Percentiles rank a stretch among this genome's conserved stretches.
Conservation (phyloP, 192 early-diverging fungal species). For the Geranomyces variabilis region DNA sequence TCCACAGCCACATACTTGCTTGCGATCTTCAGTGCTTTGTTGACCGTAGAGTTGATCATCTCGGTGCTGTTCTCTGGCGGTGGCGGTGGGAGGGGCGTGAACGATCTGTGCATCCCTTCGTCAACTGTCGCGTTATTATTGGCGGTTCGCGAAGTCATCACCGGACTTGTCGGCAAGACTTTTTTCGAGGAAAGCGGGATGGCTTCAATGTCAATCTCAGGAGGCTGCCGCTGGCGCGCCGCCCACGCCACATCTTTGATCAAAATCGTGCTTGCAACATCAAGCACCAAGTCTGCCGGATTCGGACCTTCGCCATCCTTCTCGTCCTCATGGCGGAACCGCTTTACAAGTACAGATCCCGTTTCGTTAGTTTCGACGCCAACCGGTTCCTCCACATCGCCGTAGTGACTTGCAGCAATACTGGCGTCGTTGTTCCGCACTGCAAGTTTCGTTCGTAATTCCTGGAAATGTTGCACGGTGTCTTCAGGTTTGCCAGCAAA, state of each 20-base stretch:
- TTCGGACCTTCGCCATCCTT: neutral
- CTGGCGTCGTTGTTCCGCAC: neutral
- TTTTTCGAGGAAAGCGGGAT: neutral
- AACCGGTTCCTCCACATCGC: conserved; percentile 7
- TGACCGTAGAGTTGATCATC: neutral
- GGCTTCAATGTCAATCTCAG: neutral
- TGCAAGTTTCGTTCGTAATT: neutral
- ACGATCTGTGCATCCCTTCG: neutral
- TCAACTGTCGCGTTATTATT: neutral
- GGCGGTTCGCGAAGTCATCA: neutral
- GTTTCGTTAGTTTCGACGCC: neutral
- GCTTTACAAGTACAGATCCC: neutral
- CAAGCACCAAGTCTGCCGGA: conserved; percentile 39
- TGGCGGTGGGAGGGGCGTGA: neutral
- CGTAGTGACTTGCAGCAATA: neutral
- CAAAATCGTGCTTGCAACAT: conserved; percentile 27
- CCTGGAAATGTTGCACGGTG: conserved; percentile 10
- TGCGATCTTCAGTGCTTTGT: conserved; percentile 4
- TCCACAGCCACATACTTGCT: neutral
- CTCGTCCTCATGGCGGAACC: neutral
- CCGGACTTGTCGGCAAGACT: neutral
- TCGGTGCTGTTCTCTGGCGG: neutral
- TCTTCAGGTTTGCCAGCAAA: conserved; percentile 16
- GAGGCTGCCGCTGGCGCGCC: conserved; percentile 9
- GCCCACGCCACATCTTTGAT: conserved; percentile 13